These are phyloP conservation scores for Paratinospora sagittata DNA, from an alignment of 164 flowering plant species.

Conservation along the genomic window DNA sequence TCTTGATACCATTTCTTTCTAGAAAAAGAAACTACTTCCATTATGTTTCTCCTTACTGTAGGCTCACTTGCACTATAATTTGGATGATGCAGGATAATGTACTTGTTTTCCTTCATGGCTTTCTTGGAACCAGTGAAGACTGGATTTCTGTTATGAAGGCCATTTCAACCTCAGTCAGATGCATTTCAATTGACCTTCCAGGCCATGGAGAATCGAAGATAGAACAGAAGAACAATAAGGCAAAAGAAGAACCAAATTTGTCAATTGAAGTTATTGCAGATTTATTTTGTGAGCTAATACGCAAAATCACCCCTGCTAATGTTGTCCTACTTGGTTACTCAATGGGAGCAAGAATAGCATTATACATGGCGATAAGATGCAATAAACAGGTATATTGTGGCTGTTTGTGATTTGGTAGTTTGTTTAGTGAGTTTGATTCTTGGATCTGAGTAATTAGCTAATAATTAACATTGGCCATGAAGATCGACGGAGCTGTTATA, in stretches of 20 bases:
- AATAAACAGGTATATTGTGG: slow-evolving; percentile 40
- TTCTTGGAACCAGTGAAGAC: slow-evolving; percentile 88
- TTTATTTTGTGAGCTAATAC: slow-evolving; percentile 38
- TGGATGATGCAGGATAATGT: slow-evolving; percentile 44
- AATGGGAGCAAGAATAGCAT: slow-evolving; percentile 91
- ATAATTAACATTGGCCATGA: slow-evolving; percentile 9
- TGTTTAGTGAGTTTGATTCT: background rate
- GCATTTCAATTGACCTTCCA: slow-evolving; percentile 87
- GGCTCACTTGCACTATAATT: slow-evolving; percentile 2
- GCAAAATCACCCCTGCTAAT: slow-evolving; percentile 33
- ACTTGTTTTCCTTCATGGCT: slow-evolving; percentile 69
- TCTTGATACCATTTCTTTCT: no score
- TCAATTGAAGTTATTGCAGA: slow-evolving; percentile 58
- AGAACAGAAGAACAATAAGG: slow-evolving; percentile 13
- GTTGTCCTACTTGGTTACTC: slow-evolving; percentile 86
- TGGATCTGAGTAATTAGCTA: background rate
- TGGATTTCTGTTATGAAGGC: slow-evolving; percentile 84
- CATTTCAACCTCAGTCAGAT: slow-evolving; percentile 64
- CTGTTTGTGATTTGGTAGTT: slow-evolving; percentile 6
- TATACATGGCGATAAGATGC: slow-evolving; percentile 67
- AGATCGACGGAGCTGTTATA: slow-evolving; percentile 67
- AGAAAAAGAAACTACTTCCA: background rate
- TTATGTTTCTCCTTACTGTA: background rate
- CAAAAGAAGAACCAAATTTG: slow-evolving; percentile 24
- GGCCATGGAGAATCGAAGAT: slow-evolving; percentile 78